Conservation (phyloP, 805 yeast species). For the Peterozyma toletana region DNA sequence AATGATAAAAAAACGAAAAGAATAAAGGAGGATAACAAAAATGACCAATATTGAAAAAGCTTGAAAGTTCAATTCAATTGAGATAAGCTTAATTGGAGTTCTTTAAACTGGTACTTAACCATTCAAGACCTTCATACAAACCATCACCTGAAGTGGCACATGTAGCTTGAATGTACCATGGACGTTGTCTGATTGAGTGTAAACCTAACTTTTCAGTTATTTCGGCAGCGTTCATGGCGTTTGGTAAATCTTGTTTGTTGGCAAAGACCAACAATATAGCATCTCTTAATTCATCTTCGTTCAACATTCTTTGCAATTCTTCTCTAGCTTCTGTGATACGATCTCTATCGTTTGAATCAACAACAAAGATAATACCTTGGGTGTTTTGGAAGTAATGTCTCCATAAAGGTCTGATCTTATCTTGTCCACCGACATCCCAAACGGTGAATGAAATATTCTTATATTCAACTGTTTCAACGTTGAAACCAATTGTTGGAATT, state of each 20-base stretch:
- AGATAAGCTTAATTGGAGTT: slow-evolving; percentile 20
- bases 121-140: slow-evolving; percentile 94
- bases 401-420: slow-evolving; percentile 97
- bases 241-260: slow-evolving; percentile 98
- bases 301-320: slow-evolving; percentile 95
- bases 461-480: slow-evolving; percentile 95
- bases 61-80: no score
- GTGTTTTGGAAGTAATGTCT: slow-evolving; percentile 98
- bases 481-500: slow-evolving; percentile 95
- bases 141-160: slow-evolving; percentile 99
- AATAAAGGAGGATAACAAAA: neutral
- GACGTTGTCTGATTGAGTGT: slow-evolving; percentile 96
- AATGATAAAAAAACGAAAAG: neutral
- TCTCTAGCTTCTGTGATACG: slow-evolving; percentile 98
- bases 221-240: slow-evolving; percentile 98
- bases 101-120: slow-evolving; percentile 90
- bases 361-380: slow-evolving; percentile 96
- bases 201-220: slow-evolving; percentile 95
- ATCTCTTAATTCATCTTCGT: slow-evolving; percentile 97
- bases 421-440: slow-evolving; percentile 99
- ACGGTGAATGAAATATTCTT: slow-evolving; percentile 95
- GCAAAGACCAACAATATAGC: slow-evolving; percentile 94
- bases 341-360: slow-evolving; percentile 96
- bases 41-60: neutral
- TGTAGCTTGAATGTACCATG: slow-evolving; percentile 98